These are phyloP conservation scores for Cercophora scortea DNA, from an alignment of 495 filamentous ascomycete species.

Conservation along the genomic window DNA sequence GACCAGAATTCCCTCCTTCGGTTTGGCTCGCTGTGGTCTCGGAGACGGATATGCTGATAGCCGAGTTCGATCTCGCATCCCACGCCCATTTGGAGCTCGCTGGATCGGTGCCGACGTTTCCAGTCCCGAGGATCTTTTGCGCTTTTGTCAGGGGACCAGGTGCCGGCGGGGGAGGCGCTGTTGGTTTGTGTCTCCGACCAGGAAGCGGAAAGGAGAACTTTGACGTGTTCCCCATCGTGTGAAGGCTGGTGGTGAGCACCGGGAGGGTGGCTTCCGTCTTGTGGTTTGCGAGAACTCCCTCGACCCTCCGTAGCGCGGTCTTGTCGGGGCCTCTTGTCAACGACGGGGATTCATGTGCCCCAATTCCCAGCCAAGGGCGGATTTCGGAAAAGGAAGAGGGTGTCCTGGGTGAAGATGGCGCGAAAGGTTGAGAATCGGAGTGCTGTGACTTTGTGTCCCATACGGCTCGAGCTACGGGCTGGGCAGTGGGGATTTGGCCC, in stretches of 20 bases:
- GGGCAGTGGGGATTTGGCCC: too few relatives aligned
- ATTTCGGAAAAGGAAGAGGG: background rate
- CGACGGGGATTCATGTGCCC: too few relatives aligned
- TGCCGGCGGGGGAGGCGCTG: conserved; percentile 5
- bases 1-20: conserved; percentile 8
- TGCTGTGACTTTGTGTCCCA: background rate
- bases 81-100: conserved; percentile 24
- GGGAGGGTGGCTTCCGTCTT: too few relatives aligned
- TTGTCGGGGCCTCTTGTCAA: too few relatives aligned
- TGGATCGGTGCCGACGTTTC: conserved; percentile 20
- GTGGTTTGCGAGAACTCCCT: too few relatives aligned
- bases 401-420: background rate
- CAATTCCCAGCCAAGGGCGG: background rate
- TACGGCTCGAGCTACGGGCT: too few relatives aligned
- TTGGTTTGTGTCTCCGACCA: conserved; percentile 33
- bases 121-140: conserved; percentile 36
- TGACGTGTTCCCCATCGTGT: conserved; percentile 39
- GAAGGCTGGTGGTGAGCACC: background rate
- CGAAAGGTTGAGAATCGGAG: background rate
- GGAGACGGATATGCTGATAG: conserved; percentile 42
- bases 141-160: conserved; percentile 32
- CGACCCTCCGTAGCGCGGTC: too few relatives aligned
- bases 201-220: conserved; percentile 48
- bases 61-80: conserved; percentile 37
- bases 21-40: conserved; percentile 32